Evolutionary conservation across 1,139 yeast species (phyloP).

Genomic region (Suhomyces bokatorum): DNA sequence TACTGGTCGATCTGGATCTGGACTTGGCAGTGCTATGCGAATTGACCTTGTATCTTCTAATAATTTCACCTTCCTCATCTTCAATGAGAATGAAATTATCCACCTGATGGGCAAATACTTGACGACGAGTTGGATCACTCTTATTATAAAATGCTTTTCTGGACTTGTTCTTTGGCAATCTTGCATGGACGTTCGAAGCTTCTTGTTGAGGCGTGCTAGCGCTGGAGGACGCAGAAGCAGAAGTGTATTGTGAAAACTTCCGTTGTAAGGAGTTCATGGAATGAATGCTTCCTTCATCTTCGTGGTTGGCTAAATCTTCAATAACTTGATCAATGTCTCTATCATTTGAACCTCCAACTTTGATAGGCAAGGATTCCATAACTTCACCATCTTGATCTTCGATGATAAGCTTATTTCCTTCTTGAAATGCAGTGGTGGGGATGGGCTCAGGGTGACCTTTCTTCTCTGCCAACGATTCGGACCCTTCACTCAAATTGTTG

Average conservation of each 20-base stretch:
- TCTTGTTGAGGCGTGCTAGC: neutral
- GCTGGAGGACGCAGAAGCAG: constrained; percentile 14
- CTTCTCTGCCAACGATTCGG: constrained; percentile 3
- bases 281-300: constrained; percentile 33
- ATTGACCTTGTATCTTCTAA: constrained; percentile 77
- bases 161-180: constrained; percentile 15
- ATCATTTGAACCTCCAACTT: constrained; percentile 1
- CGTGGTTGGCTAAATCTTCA: constrained; percentile 8
- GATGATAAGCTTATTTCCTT: constrained; percentile 66
- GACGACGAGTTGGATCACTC: constrained; percentile 33
- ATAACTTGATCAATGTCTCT: neutral
- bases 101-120: constrained; percentile 47
- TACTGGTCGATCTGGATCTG: constrained; percentile 34
- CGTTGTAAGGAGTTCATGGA: constrained; percentile 43
- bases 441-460: constrained; percentile 6
- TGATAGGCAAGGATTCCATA: constrained; percentile 42
- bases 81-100: constrained; percentile 82
- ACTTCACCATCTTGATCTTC: constrained; percentile 86
- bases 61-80: constrained; percentile 87
- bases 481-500: constrained; percentile 1
- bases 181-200: constrained; percentile 3
- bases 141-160: constrained; percentile 32
- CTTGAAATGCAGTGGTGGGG: constrained; percentile 63
- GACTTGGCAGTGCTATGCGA: constrained; percentile 35
- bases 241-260: constrained; percentile 35